phyloP scores from a whole-genome alignment of 1,139 yeast species.

The Trichomonascaceae sp. region DNA sequence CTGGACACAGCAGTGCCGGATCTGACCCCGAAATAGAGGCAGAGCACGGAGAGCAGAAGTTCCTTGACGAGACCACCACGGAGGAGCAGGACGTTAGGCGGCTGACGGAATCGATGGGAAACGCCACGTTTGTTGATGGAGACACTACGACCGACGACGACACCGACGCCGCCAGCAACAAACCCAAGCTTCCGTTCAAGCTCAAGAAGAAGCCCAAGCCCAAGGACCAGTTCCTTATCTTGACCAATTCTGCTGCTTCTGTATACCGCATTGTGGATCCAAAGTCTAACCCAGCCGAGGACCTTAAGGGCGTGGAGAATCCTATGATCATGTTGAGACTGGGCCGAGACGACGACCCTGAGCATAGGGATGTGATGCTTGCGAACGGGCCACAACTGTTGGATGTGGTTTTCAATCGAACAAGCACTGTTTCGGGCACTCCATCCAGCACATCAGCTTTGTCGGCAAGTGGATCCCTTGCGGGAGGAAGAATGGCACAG shows the following conservation, averaged over 20 bases:
- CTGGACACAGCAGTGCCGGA: background rate
- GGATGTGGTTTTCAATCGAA: background rate
- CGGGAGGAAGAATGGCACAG: constrained; percentile 10
- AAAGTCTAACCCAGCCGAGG: constrained; percentile 29
- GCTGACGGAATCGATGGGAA: background rate
- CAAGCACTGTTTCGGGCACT: too few relatives aligned
- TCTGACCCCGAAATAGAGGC: background rate
- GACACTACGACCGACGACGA: background rate
- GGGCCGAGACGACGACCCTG: constrained; percentile 2
- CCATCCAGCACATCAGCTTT: too few relatives aligned
- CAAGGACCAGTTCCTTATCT: constrained; percentile 2
- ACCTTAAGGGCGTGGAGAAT: constrained; percentile 3
- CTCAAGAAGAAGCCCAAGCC: background rate
- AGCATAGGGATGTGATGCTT: constrained; percentile 1
- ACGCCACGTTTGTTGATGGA: background rate
- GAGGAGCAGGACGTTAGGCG: too few relatives aligned
- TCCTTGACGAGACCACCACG: background rate
- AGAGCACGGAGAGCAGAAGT: too few relatives aligned
- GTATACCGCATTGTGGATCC: constrained; percentile 51
- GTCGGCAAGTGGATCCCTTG: background rate
- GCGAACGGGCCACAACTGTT: background rate
- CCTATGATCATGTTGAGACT: constrained; percentile 5
- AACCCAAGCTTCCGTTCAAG: constrained; percentile 4
- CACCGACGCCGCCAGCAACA: background rate
- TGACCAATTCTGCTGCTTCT: constrained; percentile 39